Evolutionary conservation across 768 basidiomycete genomes (phyloP), one percentile per base, ranked within the genome.

Genomic region (Saitozyma podzolica): DNA sequence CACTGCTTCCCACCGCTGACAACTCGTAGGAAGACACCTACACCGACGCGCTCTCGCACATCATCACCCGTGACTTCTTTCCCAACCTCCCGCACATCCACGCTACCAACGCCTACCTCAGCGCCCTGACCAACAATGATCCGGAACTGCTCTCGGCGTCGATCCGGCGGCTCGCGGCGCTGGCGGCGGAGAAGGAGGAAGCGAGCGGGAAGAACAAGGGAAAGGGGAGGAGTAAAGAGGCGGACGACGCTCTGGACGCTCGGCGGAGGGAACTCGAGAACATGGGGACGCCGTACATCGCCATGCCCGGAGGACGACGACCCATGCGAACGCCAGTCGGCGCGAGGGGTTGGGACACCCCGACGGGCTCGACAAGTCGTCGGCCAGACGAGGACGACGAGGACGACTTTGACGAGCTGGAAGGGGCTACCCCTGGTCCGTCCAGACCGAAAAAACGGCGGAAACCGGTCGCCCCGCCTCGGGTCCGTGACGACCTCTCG

Each of bases 31-130:
- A 99, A 82, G 96, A 98, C 66, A 92, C 93, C 76, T 98, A 98
- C 78, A 93, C 92, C 1, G 87, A 86, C 51, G 90, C 89, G 1
- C 84, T 99, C 19, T 91, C 91, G 10, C 85, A 87, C 52, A 97
- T 98, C 72, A 98, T 98, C 72, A 89, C 91, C 45, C 88, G 96
- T 54, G 95, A 98, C 81, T 99, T 99, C 84, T 99, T 98, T 74
- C 96, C 96, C 0, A 91, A 91, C 11, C 85, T 98, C 9, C 86
- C 88, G 16, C 90, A 91, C 69, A 84, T 95, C 37, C 90, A 94
- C 69, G 90, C 91, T 17, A 90, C 91, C 40, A 92, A 94, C 76
- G 84, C 83, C 61, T 92, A 93, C 80, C 85, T 95, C 20, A 87
- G 89, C 63, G 92, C 92, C 3, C 80, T 92, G 47, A 84, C 85